Percentiles rank a stretch among this genome's conserved stretches.
Conservation (phyloP, 352 stramenopile species). For the Pythium aristosporum region DNA sequence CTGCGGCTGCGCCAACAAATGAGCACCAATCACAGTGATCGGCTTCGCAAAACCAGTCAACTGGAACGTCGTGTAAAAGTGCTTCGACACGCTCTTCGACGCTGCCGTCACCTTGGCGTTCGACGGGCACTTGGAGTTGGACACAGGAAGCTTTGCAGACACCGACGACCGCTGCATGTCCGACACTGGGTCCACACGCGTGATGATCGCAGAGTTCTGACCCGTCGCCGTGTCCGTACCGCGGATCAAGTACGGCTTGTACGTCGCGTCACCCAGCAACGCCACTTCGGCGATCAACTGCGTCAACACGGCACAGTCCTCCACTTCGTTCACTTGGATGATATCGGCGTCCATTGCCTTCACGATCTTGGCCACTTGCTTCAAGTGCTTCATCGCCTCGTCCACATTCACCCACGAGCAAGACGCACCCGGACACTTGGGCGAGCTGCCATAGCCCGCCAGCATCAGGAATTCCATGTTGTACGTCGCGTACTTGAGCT, state of each 20-base stretch:
- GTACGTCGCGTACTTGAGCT: conserved; percentile 38
- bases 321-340: conserved; percentile 34
- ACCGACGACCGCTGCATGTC: conserved; percentile 23
- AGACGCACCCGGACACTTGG: conserved; percentile 23
- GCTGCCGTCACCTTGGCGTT: conserved; percentile 1
- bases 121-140: conserved; percentile 27
- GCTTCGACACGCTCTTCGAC: conserved; percentile 32
- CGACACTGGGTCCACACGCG: conserved; percentile 28
- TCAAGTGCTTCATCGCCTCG: conserved; percentile 27
- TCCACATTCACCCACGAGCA: conserved; percentile 28
- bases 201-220: conserved; percentile 34
- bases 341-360: conserved; percentile 32
- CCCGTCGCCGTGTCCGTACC: conserved; percentile 32
- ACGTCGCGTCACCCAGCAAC: conserved; percentile 20
- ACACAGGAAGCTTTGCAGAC: conserved; percentile 18
- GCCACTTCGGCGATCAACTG: conserved; percentile 17
- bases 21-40: conserved; percentile 37
- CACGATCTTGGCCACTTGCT: conserved; percentile 27
- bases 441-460: conserved; percentile 17
- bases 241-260: conserved; percentile 37
- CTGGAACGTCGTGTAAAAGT: conserved; percentile 34
- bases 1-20: conserved; percentile 40
- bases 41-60: conserved; percentile 28
- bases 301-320: conserved; percentile 25
- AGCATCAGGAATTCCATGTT: conserved; percentile 35